Evolutionary conservation across 2,329 filamentous ascomycete species (phyloP).

Genomic region (Claviceps quebecensis): DNA sequence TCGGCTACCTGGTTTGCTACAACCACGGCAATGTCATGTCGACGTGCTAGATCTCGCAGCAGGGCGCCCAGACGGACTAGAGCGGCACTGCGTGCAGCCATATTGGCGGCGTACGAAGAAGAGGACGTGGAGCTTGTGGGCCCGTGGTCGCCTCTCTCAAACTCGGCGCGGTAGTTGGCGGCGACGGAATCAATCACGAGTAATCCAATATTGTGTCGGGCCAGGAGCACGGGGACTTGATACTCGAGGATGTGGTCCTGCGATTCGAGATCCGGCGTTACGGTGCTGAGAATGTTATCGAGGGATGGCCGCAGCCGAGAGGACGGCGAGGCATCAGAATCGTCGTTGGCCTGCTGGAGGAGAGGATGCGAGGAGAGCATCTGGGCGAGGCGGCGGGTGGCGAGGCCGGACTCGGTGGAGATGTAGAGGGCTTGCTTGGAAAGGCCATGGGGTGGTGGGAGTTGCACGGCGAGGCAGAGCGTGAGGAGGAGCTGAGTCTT

Average conservation of each 20-base stretch:
- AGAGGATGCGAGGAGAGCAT: constrained; percentile 55
- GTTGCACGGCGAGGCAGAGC: constrained; percentile 71
- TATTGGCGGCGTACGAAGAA: constrained; percentile 32
- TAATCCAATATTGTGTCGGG: constrained; percentile 63
- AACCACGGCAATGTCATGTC: constrained; percentile 67
- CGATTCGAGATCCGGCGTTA: constrained; percentile 77
- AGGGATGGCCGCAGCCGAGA: constrained; percentile 41
- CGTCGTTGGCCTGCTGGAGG: constrained; percentile 25
- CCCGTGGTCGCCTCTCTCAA: constrained; percentile 40
- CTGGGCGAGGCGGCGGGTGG: constrained; percentile 69
- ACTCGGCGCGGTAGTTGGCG: constrained; percentile 90
- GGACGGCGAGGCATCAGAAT: constrained; percentile 6
- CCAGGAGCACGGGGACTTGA: constrained; percentile 76
- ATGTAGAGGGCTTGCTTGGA: constrained; percentile 75
- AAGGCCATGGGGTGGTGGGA: constrained; percentile 58
- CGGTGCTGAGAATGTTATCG: constrained; percentile 63
- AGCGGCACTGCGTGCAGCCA: constrained; percentile 65
- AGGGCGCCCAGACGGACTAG: constrained; percentile 63
- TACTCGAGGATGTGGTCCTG: constrained; percentile 92
- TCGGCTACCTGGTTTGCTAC: constrained; percentile 94
- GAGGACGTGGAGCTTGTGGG: constrained; percentile 8
- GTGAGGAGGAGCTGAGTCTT: constrained; percentile 90
- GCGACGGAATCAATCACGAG: constrained; percentile 84
- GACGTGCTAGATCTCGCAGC: constrained; percentile 61
- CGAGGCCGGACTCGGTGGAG: constrained; percentile 76